phyloP scores from a whole-genome alignment of 805 yeast species.

The Candida ficus region DNA sequence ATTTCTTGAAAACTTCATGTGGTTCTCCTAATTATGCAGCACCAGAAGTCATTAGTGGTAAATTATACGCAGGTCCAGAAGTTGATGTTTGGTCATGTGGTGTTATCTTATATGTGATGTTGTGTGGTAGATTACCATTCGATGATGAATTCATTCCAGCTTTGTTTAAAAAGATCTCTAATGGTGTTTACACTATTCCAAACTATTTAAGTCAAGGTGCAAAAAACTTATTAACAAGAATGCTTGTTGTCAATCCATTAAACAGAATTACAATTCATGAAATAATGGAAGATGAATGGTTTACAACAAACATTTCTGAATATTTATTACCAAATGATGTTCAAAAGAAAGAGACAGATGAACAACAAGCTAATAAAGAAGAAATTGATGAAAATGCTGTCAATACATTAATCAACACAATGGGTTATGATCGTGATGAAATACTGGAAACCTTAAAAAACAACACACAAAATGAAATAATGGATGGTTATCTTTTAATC shows the following conservation, averaged over 20 bases:
- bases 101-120: constrained; percentile 90
- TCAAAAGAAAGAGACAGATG: constrained; percentile 29
- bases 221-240: constrained; percentile 70
- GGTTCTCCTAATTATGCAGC: constrained; percentile 98
- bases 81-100: constrained; percentile 99
- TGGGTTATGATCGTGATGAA: constrained; percentile 88
- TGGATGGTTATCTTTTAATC: constrained; percentile 81
- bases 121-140: constrained; percentile 92
- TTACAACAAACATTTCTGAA: constrained; percentile 72
- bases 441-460: constrained; percentile 65
- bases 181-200: constrained; percentile 90
- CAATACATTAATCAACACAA: constrained; percentile 65
- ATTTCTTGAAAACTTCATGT: constrained; percentile 88
- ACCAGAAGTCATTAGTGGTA: constrained; percentile 93
- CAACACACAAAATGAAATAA: constrained; percentile 63
- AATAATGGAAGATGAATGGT: constrained; percentile 94
- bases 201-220: constrained; percentile 84
- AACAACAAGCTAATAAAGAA: constrained; percentile 15
- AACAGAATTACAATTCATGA: constrained; percentile 91
- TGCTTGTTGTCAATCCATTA: constrained; percentile 93
- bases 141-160: constrained; percentile 97
- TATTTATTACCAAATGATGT: constrained; percentile 57
- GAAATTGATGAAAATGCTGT: constrained; percentile 70
- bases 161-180: constrained; percentile 83
- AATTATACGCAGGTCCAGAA: constrained; percentile 95